Evolutionary conservation across 1,284 basidiomycete genomes (phyloP).

Genomic region (Gymnopus androsaceus): DNA sequence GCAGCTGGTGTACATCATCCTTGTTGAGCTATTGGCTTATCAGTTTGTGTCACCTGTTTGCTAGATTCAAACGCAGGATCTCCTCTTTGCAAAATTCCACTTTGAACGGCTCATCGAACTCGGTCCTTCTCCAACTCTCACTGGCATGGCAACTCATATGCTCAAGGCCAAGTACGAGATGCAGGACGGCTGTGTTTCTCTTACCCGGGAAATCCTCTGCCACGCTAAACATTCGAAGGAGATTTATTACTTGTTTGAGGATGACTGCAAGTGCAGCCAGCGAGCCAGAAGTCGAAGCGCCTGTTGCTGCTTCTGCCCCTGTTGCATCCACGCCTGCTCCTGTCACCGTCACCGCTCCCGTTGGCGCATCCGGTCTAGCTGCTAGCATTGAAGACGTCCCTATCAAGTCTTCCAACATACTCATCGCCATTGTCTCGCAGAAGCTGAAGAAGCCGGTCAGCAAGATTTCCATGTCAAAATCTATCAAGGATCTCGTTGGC

Average conservation of each 20-base stretch:
- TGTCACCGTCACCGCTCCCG: constrained; percentile 47
- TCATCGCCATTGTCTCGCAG: constrained; percentile 90
- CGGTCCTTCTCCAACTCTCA: constrained; percentile 94
- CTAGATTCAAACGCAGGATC: constrained; percentile 99
- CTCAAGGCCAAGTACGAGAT: constrained; percentile 96
- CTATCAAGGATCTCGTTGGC: constrained; percentile 97
- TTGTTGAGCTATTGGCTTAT: constrained; percentile 95
- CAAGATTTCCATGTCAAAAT: constrained; percentile 91
- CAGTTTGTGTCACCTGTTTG: constrained; percentile 95
- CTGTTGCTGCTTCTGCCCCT: constrained; percentile 45
- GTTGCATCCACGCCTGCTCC: constrained; percentile 46
- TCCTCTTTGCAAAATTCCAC: constrained; percentile 85
- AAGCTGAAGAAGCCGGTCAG: constrained; percentile 95
- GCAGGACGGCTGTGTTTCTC: constrained; percentile 83
- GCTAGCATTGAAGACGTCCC: constrained; percentile 87
- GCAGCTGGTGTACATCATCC: constrained; percentile 91
- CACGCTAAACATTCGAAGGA: constrained; percentile 95
- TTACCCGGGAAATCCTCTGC: constrained; percentile 84
- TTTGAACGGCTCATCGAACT: constrained; percentile 96
- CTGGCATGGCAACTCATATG: constrained; percentile 94
- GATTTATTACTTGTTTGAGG: constrained; percentile 98
- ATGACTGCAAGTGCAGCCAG: constrained; percentile 60
- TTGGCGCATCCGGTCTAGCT: constrained; percentile 69
- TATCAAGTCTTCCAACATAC: constrained; percentile 88
- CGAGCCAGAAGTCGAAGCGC: constrained; percentile 45